Evolutionary conservation across 805 yeast genomes (phyloP).

Genomic region (Cyberlindnera misumaiensis): DNA sequence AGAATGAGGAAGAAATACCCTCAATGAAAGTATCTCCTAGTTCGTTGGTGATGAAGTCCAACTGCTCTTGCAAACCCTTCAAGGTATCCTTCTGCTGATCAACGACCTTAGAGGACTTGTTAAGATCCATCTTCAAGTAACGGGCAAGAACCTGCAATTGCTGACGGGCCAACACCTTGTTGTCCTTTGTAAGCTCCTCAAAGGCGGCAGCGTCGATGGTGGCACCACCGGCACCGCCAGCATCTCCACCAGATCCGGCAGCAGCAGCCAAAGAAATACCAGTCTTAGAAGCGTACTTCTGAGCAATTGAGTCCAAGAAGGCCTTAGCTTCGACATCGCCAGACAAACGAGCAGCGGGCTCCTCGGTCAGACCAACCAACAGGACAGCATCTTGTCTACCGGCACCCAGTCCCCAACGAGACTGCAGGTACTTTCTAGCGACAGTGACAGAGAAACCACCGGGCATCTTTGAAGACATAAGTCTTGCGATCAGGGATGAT

Average conservation of each 20-base stretch:
- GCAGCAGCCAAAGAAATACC: constrained; percentile 74
- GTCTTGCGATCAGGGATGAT: constrained; percentile 78
- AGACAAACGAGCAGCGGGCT: constrained; percentile 85
- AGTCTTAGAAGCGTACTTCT: constrained; percentile 76
- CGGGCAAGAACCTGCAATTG: constrained; percentile 86
- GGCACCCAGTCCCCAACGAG: constrained; percentile 86
- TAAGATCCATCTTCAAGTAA: constrained; percentile 87
- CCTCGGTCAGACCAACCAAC: constrained; percentile 75
- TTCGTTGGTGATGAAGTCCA: constrained; percentile 67
- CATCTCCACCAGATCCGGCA: constrained; percentile 37
- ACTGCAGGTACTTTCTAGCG: constrained; percentile 87
- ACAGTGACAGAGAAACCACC: constrained; percentile 95
- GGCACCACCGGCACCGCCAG: constrained; percentile 69
- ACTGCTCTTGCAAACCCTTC: constrained; percentile 74
- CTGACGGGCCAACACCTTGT: constrained; percentile 42
- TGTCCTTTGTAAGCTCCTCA: constrained; percentile 52
- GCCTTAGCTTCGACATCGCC: constrained; percentile 86
- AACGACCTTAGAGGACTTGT: constrained; percentile 82
- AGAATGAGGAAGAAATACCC: constrained; percentile 87
- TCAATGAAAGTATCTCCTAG: constrained; percentile 90
- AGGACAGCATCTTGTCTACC: constrained; percentile 94
- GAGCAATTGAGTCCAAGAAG: constrained; percentile 75
- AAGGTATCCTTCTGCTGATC: constrained; percentile 77
- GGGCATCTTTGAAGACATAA: constrained; percentile 97
- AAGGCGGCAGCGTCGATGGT: constrained; percentile 93